Evolutionary conservation across 306 rosid genomes (phyloP).

Genomic region (Sphenostylis stenocarpa): DNA sequence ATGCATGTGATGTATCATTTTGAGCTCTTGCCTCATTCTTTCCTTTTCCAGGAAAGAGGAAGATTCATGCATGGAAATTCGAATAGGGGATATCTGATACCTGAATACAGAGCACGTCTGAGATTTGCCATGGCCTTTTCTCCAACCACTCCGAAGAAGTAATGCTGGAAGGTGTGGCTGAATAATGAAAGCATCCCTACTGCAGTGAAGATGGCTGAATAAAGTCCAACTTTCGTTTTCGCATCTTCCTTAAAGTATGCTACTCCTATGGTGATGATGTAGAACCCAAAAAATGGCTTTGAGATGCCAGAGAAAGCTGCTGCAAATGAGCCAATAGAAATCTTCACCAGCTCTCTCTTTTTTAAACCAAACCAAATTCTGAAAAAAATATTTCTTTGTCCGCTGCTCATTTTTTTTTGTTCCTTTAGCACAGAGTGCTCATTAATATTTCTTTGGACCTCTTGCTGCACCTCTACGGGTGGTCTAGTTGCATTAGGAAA

Average conservation of each 20-base stretch:
- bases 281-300: conserved; percentile 80
- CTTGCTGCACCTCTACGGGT: conserved; percentile 25
- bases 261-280: conserved; percentile 78
- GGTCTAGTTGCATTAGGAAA: conserved; percentile 42
- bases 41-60: neutral
- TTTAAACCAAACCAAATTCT: conserved; percentile 79
- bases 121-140: conserved; percentile 84
- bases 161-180: conserved; percentile 81
- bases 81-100: conserved; percentile 39
- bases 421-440: conserved; percentile 40
- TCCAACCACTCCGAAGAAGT: conserved; percentile 81
- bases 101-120: conserved; percentile 67
- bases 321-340: conserved; percentile 54
- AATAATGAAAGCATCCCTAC: conserved; percentile 74
- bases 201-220: conserved; percentile 54
- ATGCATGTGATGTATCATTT: conserved; percentile 11
- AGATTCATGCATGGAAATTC: conserved; percentile 8
- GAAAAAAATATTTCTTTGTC: conserved; percentile 52
- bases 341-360: conserved; percentile 56
- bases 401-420: conserved; percentile 17
- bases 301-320: conserved; percentile 80
- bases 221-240: conserved; percentile 55
- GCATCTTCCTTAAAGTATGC: conserved; percentile 60
- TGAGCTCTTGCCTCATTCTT: neutral
- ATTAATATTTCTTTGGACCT: conserved; percentile 24